These are phyloP conservation scores for Hypoxylon sp. DNA, from an alignment of 2,329 filamentous ascomycete species.

Conservation along the genomic window DNA sequence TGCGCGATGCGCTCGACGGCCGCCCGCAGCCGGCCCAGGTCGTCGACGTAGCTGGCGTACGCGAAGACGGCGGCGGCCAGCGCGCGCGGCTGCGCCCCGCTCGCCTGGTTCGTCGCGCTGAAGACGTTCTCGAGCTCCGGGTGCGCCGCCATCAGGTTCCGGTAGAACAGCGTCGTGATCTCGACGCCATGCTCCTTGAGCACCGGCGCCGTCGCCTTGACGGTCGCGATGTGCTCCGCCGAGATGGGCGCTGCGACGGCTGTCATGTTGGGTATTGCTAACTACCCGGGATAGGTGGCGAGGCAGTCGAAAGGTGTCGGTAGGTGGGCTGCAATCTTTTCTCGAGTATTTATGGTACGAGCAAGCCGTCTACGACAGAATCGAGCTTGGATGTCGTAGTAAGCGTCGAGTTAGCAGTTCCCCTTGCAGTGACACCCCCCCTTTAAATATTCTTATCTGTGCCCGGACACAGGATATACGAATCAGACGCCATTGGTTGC, in stretches of 20 bases:
- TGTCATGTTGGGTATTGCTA: conserved; percentile 49
- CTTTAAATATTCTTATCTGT: conserved; percentile 26
- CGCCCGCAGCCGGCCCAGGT: conserved; percentile 66
- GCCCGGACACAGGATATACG: background rate
- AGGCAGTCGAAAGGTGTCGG: background rate
- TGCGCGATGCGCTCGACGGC: conserved; percentile 74
- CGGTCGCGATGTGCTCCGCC: conserved; percentile 69
- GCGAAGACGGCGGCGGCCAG: conserved; percentile 74
- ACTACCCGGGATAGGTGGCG: background rate
- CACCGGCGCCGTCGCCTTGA: conserved; percentile 80
- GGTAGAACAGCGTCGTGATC: conserved; percentile 78
- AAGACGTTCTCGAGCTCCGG: conserved; percentile 75
- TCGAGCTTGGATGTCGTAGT: background rate
- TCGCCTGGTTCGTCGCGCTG: conserved; percentile 73
- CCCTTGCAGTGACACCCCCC: background rate
- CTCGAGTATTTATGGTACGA: background rate
- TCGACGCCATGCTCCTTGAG: conserved; percentile 71
- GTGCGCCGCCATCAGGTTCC: conserved; percentile 68
- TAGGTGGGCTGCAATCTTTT: background rate
- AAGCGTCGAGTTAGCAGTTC: conserved; percentile 1
- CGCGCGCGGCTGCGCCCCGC: conserved; percentile 72
- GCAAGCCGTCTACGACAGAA: background rate
- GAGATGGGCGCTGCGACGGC: conserved; percentile 63
- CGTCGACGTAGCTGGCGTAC: conserved; percentile 76
- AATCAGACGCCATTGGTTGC: conserved; percentile 17